Evolutionary conservation across 352 stramenopile genomes (phyloP).

Genomic region (Phytophthora sojae): DNA sequence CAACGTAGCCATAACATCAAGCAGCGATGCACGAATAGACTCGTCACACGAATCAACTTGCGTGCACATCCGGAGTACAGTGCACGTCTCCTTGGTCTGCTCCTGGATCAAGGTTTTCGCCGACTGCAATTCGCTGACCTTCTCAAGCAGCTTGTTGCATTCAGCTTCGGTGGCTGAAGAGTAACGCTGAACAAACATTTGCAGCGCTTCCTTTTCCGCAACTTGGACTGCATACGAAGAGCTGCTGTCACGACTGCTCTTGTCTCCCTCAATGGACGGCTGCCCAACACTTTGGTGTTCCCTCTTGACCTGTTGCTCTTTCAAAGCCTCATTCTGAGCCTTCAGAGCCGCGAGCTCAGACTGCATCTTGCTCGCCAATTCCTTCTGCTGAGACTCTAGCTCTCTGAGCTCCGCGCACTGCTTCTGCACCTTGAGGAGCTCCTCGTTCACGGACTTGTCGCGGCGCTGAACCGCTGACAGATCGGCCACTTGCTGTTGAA

Average conservation of each 20-base stretch:
- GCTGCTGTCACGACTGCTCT: conserved; percentile 1
- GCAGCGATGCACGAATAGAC: conserved; percentile 38
- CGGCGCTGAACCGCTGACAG: conserved; percentile 20
- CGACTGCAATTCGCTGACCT: conserved; percentile 42
- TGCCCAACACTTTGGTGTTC: conserved; percentile 28
- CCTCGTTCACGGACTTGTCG: conserved; percentile 21
- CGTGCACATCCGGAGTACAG: conserved; percentile 38
- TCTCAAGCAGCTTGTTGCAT: conserved; percentile 43
- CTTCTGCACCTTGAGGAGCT: conserved; percentile 32
- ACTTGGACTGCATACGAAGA: conserved; percentile 28
- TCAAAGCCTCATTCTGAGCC: conserved; percentile 36
- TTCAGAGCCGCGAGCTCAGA: conserved; percentile 29
- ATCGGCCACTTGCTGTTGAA: conserved; percentile 32
- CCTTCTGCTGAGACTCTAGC: conserved; percentile 16
- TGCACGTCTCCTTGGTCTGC: conserved; percentile 40
- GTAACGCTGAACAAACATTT: conserved; percentile 60
- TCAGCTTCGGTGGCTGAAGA: conserved; percentile 57
- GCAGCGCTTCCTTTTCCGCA: conserved; percentile 54
- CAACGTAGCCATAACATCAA: conserved; percentile 41
- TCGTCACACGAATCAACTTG: conserved; percentile 45
- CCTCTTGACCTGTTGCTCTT: conserved; percentile 8
- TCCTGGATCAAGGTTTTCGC: conserved; percentile 33
- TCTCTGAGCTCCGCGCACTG: conserved; percentile 33
- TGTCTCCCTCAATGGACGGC: conserved; percentile 14
- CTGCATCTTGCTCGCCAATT: conserved; percentile 23